These are phyloP conservation scores for Saccharomyces kudriavzevii DNA, from an alignment of 805 yeast genomes.

Conservation along the genomic window DNA sequence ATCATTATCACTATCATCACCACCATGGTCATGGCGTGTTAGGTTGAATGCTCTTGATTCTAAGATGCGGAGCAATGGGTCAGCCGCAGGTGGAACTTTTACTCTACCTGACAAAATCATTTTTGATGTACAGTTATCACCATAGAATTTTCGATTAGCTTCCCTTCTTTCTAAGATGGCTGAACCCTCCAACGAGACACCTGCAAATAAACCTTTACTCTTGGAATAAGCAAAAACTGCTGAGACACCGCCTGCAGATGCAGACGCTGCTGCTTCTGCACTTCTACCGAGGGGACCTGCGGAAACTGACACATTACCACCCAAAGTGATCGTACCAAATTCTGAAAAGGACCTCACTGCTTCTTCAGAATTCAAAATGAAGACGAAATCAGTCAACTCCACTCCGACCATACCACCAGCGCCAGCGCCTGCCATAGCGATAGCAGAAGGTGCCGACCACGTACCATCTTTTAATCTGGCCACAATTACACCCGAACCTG, in stretches of 20 bases:
- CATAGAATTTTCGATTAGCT: constrained; percentile 91
- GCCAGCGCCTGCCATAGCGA: constrained; percentile 97
- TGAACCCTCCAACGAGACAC: constrained; percentile 94
- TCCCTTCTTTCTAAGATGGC: constrained; percentile 95
- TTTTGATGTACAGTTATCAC: constrained; percentile 78
- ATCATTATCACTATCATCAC: constrained; percentile 56
- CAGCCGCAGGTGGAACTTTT: constrained; percentile 85
- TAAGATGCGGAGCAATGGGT: constrained; percentile 73
- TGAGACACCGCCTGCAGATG: constrained; percentile 76
- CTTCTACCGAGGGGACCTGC: constrained; percentile 97
- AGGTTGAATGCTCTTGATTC: constrained; percentile 75
- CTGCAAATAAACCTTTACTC: constrained; percentile 95
- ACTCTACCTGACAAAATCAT: constrained; percentile 75
- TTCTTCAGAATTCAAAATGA: constrained; percentile 74
- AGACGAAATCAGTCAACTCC: constrained; percentile 92
- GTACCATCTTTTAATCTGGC: constrained; percentile 89
- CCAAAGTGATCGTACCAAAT: constrained; percentile 86
- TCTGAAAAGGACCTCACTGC: constrained; percentile 95
- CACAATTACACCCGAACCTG: constrained; percentile 93
- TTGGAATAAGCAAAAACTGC: constrained; percentile 92
- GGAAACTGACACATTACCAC: constrained; percentile 91
- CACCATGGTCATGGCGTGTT: constrained; percentile 53
- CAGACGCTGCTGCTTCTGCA: constrained; percentile 95
- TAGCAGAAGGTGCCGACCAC: constrained; percentile 97
- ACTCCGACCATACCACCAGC: constrained; percentile 98